These are phyloP conservation scores for Microbotryum saponariae DNA, from an alignment of 1,284 basidiomycete genomes.

Conservation along the genomic window DNA sequence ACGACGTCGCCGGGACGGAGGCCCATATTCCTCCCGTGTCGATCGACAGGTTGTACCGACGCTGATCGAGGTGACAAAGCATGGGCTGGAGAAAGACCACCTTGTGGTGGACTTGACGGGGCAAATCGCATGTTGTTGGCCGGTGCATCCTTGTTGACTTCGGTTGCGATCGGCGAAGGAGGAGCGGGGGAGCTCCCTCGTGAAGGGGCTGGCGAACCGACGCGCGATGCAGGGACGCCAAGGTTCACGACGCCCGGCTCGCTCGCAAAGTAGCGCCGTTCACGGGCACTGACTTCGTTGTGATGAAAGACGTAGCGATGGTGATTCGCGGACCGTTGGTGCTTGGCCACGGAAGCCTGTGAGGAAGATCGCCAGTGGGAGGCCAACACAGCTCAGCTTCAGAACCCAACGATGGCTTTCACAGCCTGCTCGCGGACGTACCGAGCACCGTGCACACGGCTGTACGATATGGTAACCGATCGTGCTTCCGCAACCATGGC, in stretches of 20 bases:
- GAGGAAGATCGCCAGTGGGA: slow-evolving; percentile 30
- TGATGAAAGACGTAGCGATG: slow-evolving; percentile 84
- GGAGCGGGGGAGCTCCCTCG: not conserved
- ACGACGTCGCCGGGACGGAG: slow-evolving; percentile 53
- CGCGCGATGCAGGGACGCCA: not conserved
- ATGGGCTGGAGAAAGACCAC: too few relatives aligned
- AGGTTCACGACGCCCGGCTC: slow-evolving; percentile 57
- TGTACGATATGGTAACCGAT: slow-evolving; percentile 50
- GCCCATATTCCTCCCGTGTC: not conserved
- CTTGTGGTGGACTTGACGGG: too few relatives aligned
- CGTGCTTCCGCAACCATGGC: slow-evolving; percentile 65
- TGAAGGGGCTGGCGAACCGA: slow-evolving; percentile 1
- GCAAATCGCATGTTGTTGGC: too few relatives aligned
- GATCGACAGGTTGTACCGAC: not conserved
- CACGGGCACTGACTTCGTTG: slow-evolving; percentile 59
- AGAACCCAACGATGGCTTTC: not conserved
- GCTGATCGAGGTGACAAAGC: not conserved
- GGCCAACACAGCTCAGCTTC: not conserved
- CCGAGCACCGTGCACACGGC: slow-evolving; percentile 58
- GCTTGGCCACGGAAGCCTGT: slow-evolving; percentile 42
- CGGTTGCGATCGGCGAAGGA: not conserved
- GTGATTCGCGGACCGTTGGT: slow-evolving; percentile 58
- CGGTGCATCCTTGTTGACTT: too few relatives aligned
- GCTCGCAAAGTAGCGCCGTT: slow-evolving; percentile 60
- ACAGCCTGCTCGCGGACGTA: slow-evolving; percentile 22